These are phyloP conservation scores for Pseudogymnoascus sp. DNA, from an alignment of 2,329 filamentous ascomycete genomes.

Conservation along the genomic window DNA sequence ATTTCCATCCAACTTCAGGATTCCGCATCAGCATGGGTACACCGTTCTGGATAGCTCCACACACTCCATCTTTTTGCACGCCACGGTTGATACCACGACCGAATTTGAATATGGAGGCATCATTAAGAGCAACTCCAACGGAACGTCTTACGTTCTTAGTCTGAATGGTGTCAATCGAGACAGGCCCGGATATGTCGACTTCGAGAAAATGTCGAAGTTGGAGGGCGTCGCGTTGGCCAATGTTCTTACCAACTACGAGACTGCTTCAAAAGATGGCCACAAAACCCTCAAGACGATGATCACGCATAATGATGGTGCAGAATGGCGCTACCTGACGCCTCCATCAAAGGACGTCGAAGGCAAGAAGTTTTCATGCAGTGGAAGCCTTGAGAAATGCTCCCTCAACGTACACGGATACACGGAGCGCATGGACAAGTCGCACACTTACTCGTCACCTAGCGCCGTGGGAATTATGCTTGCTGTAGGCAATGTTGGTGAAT, in stretches of 20 bases:
- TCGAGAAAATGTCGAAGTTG: constrained; percentile 87
- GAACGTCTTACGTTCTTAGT: constrained; percentile 87
- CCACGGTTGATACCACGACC: constrained; percentile 62
- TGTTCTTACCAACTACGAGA: constrained; percentile 65
- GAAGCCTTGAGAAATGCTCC: constrained; percentile 62
- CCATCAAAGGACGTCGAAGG: constrained; percentile 63
- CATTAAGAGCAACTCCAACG: constrained; percentile 97
- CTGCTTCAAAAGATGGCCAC: constrained; percentile 46
- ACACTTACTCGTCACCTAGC: constrained; percentile 81
- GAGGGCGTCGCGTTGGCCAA: constrained; percentile 90
- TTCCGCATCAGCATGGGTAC: constrained; percentile 73
- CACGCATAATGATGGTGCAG: constrained; percentile 89
- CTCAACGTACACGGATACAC: constrained; percentile 95
- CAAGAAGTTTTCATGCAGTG: constrained; percentile 63
- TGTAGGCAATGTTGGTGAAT: constrained; percentile 78
- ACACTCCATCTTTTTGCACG: constrained; percentile 89
- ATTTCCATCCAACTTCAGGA: constrained; percentile 79
- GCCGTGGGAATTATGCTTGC: constrained; percentile 88
- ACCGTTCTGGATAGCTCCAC: constrained; percentile 93
- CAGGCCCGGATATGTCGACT: constrained; percentile 73
- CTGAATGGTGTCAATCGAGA: constrained; percentile 77
- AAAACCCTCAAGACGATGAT: constrained; percentile 89
- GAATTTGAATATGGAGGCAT: constrained; percentile 74
- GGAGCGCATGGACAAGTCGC: constrained; percentile 71
- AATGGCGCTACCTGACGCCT: constrained; percentile 73